A percentile compares a stretch with the other conserved stretches of the same genome.
These are phyloP conservation scores for Pseudonectria buxi DNA, from an alignment of 2,329 filamentous ascomycete genomes.

Conservation along the genomic window DNA sequence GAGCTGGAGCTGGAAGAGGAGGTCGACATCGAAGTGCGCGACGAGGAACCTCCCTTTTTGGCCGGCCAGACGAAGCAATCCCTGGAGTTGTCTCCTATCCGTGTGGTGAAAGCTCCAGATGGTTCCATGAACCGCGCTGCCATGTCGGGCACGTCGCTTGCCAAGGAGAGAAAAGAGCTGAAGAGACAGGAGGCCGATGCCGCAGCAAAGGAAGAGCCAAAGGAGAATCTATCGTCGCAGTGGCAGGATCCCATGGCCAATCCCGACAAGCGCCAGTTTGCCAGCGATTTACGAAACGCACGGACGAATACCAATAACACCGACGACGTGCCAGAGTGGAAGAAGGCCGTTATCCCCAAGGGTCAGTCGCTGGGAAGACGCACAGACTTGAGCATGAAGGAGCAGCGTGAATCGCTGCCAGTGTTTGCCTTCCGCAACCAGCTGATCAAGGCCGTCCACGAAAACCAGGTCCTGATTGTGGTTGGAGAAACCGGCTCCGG, in stretches of 20 bases:
- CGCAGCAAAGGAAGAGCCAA: constrained; percentile 64
- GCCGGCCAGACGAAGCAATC: constrained; percentile 96
- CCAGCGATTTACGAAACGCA: constrained; percentile 70
- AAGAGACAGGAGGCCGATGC: constrained; percentile 81
- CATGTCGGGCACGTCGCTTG: constrained; percentile 82
- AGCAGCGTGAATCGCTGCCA: constrained; percentile 83
- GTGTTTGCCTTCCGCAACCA: constrained; percentile 85
- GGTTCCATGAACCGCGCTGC: constrained; percentile 96
- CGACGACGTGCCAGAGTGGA: constrained; percentile 85
- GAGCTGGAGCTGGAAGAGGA: constrained; percentile 92
- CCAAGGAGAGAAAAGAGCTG: constrained; percentile 84
- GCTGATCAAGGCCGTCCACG: constrained; percentile 76
- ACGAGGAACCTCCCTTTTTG: constrained; percentile 94
- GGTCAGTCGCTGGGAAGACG: constrained; percentile 78
- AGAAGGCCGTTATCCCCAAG: constrained; percentile 71
- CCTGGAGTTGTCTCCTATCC: constrained; percentile 86
- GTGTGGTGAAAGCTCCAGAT: constrained; percentile 94
- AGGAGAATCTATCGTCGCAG: constrained; percentile 79
- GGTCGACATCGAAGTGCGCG: constrained; percentile 91
- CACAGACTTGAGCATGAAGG: constrained; percentile 86
- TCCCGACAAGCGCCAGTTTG: constrained; percentile 80
- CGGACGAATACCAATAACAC: constrained; percentile 53
- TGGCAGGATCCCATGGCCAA: constrained; percentile 97
- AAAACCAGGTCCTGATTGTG: constrained; percentile 90
- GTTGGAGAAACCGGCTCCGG: constrained; percentile 96